These are phyloP conservation scores for Irpex sp. DNA, from an alignment of 1,284 basidiomycete genomes.

Conservation along the genomic window DNA sequence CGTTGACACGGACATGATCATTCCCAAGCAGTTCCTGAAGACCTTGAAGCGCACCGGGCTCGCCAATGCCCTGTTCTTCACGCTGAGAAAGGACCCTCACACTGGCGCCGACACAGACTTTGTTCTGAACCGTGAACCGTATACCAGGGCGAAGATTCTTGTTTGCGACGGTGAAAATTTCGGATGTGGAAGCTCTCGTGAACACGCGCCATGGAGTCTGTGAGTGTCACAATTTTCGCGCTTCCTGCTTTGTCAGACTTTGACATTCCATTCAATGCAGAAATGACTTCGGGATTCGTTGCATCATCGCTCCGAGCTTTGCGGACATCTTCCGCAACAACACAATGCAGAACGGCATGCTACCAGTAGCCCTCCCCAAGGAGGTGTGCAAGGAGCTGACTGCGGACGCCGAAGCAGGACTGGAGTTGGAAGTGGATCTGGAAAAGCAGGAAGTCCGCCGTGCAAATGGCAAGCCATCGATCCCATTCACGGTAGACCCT, in stretches of 20 bases:
- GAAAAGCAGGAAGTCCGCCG: conserved; percentile 85
- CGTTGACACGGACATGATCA: conserved; percentile 97
- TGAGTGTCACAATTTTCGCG: conserved; percentile 33
- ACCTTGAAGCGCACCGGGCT: conserved; percentile 92
- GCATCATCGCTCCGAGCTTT: conserved; percentile 90
- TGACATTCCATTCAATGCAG: conserved; percentile 32
- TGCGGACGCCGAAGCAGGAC: conserved; percentile 76
- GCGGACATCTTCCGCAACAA: conserved; percentile 94
- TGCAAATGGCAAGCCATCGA: conserved; percentile 66
- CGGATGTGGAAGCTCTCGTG: conserved; percentile 91
- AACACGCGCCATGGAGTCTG: conserved; percentile 96
- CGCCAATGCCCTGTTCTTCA: conserved; percentile 86
- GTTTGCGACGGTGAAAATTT: conserved; percentile 92
- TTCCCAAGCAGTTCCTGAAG: conserved; percentile 95
- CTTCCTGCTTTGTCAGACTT: too few relatives aligned
- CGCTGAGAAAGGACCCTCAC: conserved; percentile 76
- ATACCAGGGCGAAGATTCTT: conserved; percentile 77
- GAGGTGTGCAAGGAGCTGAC: conserved; percentile 76
- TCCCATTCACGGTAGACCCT: conserved; percentile 78
- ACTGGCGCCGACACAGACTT: conserved; percentile 86
- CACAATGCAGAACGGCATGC: conserved; percentile 96
- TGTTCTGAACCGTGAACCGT: conserved; percentile 85
- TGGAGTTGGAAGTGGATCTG: conserved; percentile 87
- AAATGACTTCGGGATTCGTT: conserved; percentile 93
- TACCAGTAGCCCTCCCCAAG: conserved; percentile 78